A percentile compares a stretch with the other conserved stretches of the same genome.
phyloP scores from a whole-genome alignment of 371 early-diverging fungal species.

The Mortierella sp. region DNA sequence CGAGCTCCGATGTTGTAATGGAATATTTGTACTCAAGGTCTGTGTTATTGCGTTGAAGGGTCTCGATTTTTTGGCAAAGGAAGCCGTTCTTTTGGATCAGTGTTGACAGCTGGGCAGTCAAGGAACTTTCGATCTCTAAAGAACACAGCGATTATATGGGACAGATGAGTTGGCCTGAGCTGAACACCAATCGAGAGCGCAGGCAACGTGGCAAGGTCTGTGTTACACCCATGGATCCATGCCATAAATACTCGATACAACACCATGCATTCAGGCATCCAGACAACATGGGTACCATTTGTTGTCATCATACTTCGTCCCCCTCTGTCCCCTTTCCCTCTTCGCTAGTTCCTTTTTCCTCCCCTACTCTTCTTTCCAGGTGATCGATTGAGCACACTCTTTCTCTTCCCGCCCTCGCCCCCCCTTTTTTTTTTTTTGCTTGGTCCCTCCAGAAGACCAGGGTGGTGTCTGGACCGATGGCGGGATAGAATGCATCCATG shows the following conservation, averaged over 20 bases:
- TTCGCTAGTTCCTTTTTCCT: not conserved
- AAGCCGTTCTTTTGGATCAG: conserved; percentile 52
- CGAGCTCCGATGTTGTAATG: conserved; percentile 47
- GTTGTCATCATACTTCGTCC: not conserved
- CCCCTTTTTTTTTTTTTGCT: conserved; percentile 7
- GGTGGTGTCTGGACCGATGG: conserved; percentile 10
- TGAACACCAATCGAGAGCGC: not conserved
- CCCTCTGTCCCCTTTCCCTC: not conserved
- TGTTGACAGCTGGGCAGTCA: conserved; percentile 48
- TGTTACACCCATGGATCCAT: not conserved
- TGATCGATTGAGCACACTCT: conserved; percentile 5
- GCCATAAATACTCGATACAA: too few species aligned
- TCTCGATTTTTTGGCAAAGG: conserved; percentile 54
- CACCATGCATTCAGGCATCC: too few species aligned
- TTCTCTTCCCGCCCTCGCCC: conserved; percentile 2
- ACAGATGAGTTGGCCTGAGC: not conserved
- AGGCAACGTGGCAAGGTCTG: not conserved
- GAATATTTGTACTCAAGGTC: conserved; percentile 52
- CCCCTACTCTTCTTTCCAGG: conserved; percentile 11
- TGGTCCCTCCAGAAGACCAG: conserved; percentile 12
- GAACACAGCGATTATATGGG: not conserved
- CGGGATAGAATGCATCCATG: conserved; percentile 14
- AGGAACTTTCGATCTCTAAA: conserved; percentile 44
- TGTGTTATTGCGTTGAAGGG: conserved; percentile 46
- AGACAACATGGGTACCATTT: too few species aligned